Evolutionary conservation across 2,329 filamentous ascomycete species (phyloP), one percentile per base, ranked within the genome.

Genomic region (Penicillium polonicum): DNA sequence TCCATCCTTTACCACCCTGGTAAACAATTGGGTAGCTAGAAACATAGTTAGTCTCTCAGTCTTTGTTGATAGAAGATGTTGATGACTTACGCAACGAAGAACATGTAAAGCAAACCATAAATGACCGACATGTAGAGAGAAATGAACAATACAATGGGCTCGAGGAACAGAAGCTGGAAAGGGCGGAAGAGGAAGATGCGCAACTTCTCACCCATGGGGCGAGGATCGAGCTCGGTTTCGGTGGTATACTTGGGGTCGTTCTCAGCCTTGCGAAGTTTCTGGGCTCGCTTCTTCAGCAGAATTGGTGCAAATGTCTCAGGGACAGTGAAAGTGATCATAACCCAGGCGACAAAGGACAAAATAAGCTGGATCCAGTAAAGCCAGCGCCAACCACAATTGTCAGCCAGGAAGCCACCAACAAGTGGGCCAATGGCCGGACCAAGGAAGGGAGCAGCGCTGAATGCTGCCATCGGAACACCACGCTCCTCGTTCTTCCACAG

Each of bases 351-450:
- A 15, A 81, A 86, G 27, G 88, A 80, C 13, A 94, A 71, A 68
- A 96, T 95, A 12, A 94, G 79, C 69, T 93, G 90, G 65, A 96
- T 84, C 88, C 89, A 93, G 78, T 94, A 94, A 0, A 94, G 79
- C 89, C 90, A 94, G 63, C 90, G 79, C 91, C 91, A 94, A 38
- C 88, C 88, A 0, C 80, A 76, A 0, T 83, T 83, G 65, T 92
- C 88, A 8, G 83, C 82, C 1, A 94, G 79, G 70, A 86, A 95
- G 12, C 90, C 91, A 63, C 91, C 92, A 7, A 88, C 82, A 0
- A 96, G 81, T 8, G 89, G 88, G 60, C 88, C 88, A 63, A 90
- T 87, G 2, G 89, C 90, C 48, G 91, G 91, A 0, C 91, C 91
- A 44, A 93, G 82, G 70, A 94, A 94, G 0, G 91, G 91, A 0